Base-by-base conservation (phyloP, 1,284 basidiomycete genomes). In the Malassezia globosa region DNA sequence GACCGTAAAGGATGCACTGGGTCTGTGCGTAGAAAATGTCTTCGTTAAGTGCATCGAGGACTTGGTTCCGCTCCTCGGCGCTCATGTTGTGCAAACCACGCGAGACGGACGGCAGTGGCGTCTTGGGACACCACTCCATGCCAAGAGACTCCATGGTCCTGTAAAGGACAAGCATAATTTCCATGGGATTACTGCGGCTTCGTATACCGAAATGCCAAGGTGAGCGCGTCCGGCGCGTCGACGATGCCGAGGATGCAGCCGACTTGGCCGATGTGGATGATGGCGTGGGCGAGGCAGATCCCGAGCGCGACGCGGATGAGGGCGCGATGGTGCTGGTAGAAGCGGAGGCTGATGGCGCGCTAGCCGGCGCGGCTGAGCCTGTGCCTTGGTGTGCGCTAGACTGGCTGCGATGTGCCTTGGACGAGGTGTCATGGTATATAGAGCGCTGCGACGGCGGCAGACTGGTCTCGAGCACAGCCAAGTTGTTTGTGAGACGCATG, bases 111-210 rank as follows among this genome's bases (percentile, higher is more conserved):
- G 50, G 45, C 3, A 40, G 41, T 16, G 58, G 42, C 3, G 76
- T 75, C 54, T 72, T 73, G 24, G 65, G 63, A 37, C 74, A 73
- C 90, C 92, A 97, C 73, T 97, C 88, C 87, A 97, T 95, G 16
- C 85, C 87, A n/a, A 97, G 76, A 48, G 82, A 77, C 73, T 85
- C 84, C 48, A 97, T 75, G 45, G 90, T 94, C 55, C 87, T 78
- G 75, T 97, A 97, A 49, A 97, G 94, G 77, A 96, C 92, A 21
- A 95, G 76, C 90, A 97, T 95, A 37, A 97, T 92, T 72, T 96
- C 92, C 87, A 96, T 94, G 18, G 92, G 92, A 37, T 89, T 88
- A 51, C 84, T 88, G 48, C 89, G 79, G 59, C 86, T 89, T 29
- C 92, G 80, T 37, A 97, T 97, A 5, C 94, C 92, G 69, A 96